Base-by-base conservation (phyloP, 2,329 filamentous ascomycete genomes). In the Graphilbum ipis-grandicollis region DNA sequence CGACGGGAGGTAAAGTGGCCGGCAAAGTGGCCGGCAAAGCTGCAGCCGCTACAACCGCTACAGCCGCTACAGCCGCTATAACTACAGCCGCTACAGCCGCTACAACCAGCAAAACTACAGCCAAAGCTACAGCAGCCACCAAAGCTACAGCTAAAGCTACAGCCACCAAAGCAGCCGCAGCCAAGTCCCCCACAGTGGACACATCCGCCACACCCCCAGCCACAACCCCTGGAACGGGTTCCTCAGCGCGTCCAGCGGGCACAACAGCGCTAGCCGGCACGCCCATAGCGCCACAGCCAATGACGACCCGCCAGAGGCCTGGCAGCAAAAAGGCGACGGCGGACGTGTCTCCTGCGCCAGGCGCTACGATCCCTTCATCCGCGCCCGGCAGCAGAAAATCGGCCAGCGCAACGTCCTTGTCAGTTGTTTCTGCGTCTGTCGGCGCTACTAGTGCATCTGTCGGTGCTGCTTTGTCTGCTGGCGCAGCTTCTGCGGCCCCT, bases 331-430 rank as follows among this genome's bases (percentile, higher is more conserved):
- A 28, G 33, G 22, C 33, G 10, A 30, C 31, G 15, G 37, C 31
- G 34, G 50, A 50, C 43, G 47, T 48, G 42, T 48, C 50, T 40
- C 44, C 46, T 28, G 34, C 40, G 23, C 41, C 44, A 21, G 39
- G 41, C 9, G 9, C 28, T 14, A 29, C 28, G 9, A 29, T 21
- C 39, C 44, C n/a, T 34, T 43, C 36, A 26, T 7, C 23, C 18
- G 13, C 31, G 4, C 7, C 4, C 31, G 14, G 9, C 19, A 19
- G 12, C 10, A 34, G 23, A 38, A 38, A 35, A n/a, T 19, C 37
- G 15, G 26, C 19, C 14, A 31, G 39, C 39, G 39, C 38, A 28
- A 36, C 30, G 9, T 7, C 26, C 14, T 7, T 15, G 29, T 26
- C 40, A 5, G 19, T 41, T 28, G 38, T 39, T 25, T 36, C 41